phyloP scores from a whole-genome alignment of 306 rosid species.

The Vigna radiata region DNA sequence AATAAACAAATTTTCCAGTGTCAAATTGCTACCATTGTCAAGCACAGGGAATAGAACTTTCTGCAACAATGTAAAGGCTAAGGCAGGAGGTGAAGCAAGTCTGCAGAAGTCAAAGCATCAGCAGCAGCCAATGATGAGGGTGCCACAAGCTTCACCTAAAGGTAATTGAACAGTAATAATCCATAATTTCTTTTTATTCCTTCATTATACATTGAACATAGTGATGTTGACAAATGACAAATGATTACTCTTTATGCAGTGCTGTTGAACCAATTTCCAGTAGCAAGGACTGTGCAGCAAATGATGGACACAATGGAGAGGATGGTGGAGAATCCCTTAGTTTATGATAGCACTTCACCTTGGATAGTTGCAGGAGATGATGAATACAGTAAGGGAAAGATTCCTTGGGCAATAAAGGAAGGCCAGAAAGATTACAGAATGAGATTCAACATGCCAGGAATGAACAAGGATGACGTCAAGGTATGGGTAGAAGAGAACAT shows the following conservation, averaged over 20 bases:
- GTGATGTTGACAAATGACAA: conserved; percentile 5
- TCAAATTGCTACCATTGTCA: conserved; percentile 25
- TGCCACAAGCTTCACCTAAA: conserved; percentile 39
- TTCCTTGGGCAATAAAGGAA: conserved; percentile 51
- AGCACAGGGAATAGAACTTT: conserved; percentile 16
- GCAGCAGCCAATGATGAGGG: conserved; percentile 38
- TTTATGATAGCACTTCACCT: conserved; percentile 36
- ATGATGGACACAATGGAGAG: conserved; percentile 54
- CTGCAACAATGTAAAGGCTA: conserved; percentile 36
- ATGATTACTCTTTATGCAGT: conserved; percentile 26
- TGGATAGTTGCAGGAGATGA: conserved; percentile 34
- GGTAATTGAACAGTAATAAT: conserved; percentile 36
- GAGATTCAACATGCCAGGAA: conserved; percentile 49
- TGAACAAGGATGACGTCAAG: conserved; percentile 53
- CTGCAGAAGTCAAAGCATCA: conserved; percentile 41
- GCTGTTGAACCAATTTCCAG: conserved; percentile 48
- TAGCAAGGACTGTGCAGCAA: conserved; percentile 47
- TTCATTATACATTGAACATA: background rate
- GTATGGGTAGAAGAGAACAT: conserved; percentile 49
- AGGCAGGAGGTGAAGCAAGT: conserved; percentile 35
- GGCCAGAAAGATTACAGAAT: conserved; percentile 43
- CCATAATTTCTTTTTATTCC: background rate
- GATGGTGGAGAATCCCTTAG: conserved; percentile 46
- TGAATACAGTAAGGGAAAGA: conserved; percentile 36
- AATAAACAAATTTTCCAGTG: conserved; percentile 29